Conservation (phyloP, 2,329 filamentous ascomycete species). For the Thielaviopsis populi region DNA sequence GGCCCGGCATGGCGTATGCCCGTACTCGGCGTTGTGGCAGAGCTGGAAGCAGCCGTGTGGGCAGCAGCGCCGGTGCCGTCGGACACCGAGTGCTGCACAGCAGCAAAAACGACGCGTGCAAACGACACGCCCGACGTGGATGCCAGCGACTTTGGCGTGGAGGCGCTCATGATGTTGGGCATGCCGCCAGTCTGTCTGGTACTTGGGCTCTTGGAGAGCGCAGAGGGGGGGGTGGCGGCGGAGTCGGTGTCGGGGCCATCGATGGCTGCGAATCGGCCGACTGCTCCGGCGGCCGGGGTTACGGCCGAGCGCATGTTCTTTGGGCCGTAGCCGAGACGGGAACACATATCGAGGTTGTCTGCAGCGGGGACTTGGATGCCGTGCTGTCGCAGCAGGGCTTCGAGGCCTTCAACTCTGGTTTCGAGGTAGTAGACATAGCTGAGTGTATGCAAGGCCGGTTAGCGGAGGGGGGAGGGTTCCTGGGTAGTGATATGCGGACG, state of each 20-base stretch:
- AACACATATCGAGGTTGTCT: slow-evolving; percentile 50
- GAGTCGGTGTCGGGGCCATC: neutral
- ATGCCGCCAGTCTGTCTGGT: slow-evolving; percentile 32
- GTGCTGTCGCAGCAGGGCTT: slow-evolving; percentile 55
- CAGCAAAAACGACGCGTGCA: slow-evolving; percentile 83
- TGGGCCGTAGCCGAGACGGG: slow-evolving; percentile 31
- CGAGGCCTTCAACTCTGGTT: slow-evolving; percentile 68
- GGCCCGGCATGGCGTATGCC: slow-evolving; percentile 24
- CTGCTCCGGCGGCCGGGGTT: neutral
- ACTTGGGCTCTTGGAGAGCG: neutral
- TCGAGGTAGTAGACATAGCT: slow-evolving; percentile 95
- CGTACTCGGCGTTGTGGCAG: slow-evolving; percentile 17
- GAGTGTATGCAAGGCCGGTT: slow-evolving; percentile 7
- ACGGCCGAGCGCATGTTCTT: slow-evolving; percentile 10
- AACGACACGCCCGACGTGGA: slow-evolving; percentile 88
- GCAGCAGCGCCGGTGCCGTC: slow-evolving; percentile 24
- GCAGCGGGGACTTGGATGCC: slow-evolving; percentile 58
- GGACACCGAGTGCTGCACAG: slow-evolving; percentile 59
- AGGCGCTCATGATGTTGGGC: slow-evolving; percentile 62
- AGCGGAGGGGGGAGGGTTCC: neutral
- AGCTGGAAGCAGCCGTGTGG: slow-evolving; percentile 19
- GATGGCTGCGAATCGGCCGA: neutral
- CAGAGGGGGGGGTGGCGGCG: neutral
- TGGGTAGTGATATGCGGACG: neutral
- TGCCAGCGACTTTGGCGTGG: slow-evolving; percentile 67